A percentile compares a stretch with the other conserved stretches of the same genome.
Conservation (phyloP, 106 monocot genomes). For the Triglochin maritima region DNA sequence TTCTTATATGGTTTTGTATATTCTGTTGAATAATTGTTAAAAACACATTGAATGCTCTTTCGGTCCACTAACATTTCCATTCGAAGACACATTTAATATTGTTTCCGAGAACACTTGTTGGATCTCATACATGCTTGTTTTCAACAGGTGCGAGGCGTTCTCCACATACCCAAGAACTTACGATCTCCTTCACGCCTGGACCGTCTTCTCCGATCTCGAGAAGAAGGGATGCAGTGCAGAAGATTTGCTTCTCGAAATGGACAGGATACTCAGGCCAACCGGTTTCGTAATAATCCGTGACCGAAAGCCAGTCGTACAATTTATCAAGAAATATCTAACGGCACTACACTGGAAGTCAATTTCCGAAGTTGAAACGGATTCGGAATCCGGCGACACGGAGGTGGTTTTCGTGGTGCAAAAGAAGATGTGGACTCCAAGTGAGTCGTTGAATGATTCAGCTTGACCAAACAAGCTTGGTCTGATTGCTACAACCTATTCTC, state of each 20-base stretch:
- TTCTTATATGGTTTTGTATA: too few species aligned
- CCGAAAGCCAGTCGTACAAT: slow-evolving; percentile 33
- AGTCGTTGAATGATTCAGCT: slow-evolving; percentile 31
- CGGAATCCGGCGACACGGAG: slow-evolving; percentile 40
- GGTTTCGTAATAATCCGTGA: slow-evolving; percentile 75
- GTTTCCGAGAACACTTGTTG: too few species aligned
- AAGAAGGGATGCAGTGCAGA: slow-evolving; percentile 70
- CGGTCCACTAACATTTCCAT: too few species aligned
- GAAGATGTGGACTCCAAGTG: slow-evolving; percentile 36
- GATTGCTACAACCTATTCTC: too few species aligned
- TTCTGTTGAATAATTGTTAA: too few species aligned
- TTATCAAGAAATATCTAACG: slow-evolving; percentile 43
- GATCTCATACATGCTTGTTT: neutral
- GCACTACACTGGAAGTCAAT: slow-evolving; percentile 64
- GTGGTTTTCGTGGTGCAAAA: slow-evolving; percentile 55
- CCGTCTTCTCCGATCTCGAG: slow-evolving; percentile 65
- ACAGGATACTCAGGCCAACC: slow-evolving; percentile 71
- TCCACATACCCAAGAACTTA: slow-evolving; percentile 94
- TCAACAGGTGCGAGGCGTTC: slow-evolving; percentile 74
- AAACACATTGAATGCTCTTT: too few species aligned
- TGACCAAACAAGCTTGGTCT: neutral
- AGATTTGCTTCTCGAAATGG: slow-evolving; percentile 88
- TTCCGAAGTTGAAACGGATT: slow-evolving; percentile 29
- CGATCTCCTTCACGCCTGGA: slow-evolving; percentile 91
- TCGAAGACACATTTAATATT: too few species aligned